Conservation (phyloP, 352 stramenopile genomes). For the Discostella stelligera region DNA sequence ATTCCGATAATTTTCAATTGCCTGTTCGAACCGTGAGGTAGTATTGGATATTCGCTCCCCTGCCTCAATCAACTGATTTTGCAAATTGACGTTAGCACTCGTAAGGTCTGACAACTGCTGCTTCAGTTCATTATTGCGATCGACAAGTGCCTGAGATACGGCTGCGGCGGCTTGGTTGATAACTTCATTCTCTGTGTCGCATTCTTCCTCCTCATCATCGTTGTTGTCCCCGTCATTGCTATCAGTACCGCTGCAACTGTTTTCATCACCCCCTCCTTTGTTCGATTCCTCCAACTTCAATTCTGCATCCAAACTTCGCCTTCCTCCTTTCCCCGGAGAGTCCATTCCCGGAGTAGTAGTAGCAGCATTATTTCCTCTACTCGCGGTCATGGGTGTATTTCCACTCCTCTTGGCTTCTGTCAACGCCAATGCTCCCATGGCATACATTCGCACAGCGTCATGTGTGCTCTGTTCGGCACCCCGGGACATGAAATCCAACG, state of each 20-base stretch:
- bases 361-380: neutral
- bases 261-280: slow-evolving; percentile 8
- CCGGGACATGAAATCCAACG: slow-evolving; percentile 54
- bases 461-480: slow-evolving; percentile 54
- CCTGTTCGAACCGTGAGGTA: slow-evolving; percentile 24
- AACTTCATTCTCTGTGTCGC: slow-evolving; percentile 26
- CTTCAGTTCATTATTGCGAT: slow-evolving; percentile 48
- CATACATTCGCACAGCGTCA: slow-evolving; percentile 57
- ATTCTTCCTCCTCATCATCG: slow-evolving; percentile 14
- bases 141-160: slow-evolving; percentile 46
- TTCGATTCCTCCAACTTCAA: slow-evolving; percentile 24
- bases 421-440: slow-evolving; percentile 52
- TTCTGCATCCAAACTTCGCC: slow-evolving; percentile 12
- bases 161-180: slow-evolving; percentile 44
- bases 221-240: neutral
- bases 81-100: slow-evolving; percentile 26
- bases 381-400: neutral
- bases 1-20: slow-evolving; percentile 18
- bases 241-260: neutral
- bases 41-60: slow-evolving; percentile 45
- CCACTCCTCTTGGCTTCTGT: slow-evolving; percentile 28
- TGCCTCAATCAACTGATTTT: slow-evolving; percentile 36
- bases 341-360: neutral
- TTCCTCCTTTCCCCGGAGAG: neutral
- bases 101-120: slow-evolving; percentile 37